Percentiles rank a stretch among this genome's conserved stretches.
phyloP scores from a whole-genome alignment of 2,329 filamentous ascomycete genomes.

The Fusarium albidum region DNA sequence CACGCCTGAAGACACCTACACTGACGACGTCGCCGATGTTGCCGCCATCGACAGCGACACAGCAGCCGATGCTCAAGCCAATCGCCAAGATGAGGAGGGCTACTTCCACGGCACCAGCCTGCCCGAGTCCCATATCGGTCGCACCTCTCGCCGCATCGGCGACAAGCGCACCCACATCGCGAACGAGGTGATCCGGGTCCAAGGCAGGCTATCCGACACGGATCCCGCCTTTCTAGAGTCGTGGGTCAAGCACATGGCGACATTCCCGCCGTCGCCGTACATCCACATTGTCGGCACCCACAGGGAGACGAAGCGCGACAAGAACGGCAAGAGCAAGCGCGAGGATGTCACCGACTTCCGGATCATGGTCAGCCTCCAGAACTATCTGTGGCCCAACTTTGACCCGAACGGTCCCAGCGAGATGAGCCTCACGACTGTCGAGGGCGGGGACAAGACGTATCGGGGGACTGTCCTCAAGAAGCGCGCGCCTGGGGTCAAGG shows the following conservation, averaged over 20 bases:
- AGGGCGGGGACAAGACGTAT: slow-evolving; percentile 32
- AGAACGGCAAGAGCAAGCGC: slow-evolving; percentile 21
- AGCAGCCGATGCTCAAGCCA: neutral
- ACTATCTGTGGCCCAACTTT: slow-evolving; percentile 36
- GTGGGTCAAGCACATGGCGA: slow-evolving; percentile 25
- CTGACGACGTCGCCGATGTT: slow-evolving; percentile 7
- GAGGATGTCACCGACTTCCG: slow-evolving; percentile 30
- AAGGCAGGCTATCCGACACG: slow-evolving; percentile 24
- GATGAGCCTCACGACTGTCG: slow-evolving; percentile 20
- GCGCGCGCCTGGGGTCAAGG: slow-evolving; percentile 23
- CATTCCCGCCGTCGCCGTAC: slow-evolving; percentile 28
- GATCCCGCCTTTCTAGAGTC: slow-evolving; percentile 21
- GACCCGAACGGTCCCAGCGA: neutral
- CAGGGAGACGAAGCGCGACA: slow-evolving; percentile 22
- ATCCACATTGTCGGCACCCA: slow-evolving; percentile 29
- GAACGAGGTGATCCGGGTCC: slow-evolving; percentile 24
- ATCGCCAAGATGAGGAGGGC: neutral
- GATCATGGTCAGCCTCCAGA: slow-evolving; percentile 31
- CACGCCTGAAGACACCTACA: slow-evolving; percentile 22
- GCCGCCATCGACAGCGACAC: neutral
- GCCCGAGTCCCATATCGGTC: slow-evolving; percentile 17
- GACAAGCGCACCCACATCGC: slow-evolving; percentile 26
- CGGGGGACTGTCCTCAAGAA: slow-evolving; percentile 30
- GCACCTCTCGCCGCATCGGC: slow-evolving; percentile 19
- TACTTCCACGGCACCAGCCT: slow-evolving; percentile 7